Conservation (phyloP, 179 eudicot genomes). For the Gypsophila paniculata region DNA sequence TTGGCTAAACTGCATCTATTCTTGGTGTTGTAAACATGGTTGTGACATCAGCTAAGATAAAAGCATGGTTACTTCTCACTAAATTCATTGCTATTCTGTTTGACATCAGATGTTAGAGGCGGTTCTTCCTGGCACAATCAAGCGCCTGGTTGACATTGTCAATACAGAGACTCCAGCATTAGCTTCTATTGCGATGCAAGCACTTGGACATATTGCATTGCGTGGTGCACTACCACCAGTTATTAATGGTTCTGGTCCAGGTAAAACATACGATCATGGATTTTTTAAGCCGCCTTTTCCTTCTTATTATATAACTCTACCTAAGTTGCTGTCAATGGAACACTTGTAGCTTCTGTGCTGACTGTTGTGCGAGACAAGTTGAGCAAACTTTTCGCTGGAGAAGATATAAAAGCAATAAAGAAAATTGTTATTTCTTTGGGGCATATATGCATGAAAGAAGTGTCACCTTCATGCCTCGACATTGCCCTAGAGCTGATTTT, state of each 20-base stretch:
- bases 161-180: slow-evolving; percentile 61
- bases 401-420: slow-evolving; percentile 80
- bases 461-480: slow-evolving; percentile 50
- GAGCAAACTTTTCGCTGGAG: slow-evolving; percentile 65
- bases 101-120: slow-evolving; percentile 49
- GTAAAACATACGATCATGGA: slow-evolving; percentile 30
- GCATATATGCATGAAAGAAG: slow-evolving; percentile 72
- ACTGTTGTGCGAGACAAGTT: slow-evolving; percentile 56
- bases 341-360: slow-evolving; percentile 56
- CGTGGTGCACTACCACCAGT: slow-evolving; percentile 55
- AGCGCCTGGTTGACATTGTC: slow-evolving; percentile 65
- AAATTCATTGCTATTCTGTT: slow-evolving; percentile 13
- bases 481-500: slow-evolving; percentile 71
- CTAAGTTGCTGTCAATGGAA: slow-evolving; percentile 8
- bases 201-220: slow-evolving; percentile 82
- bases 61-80: slow-evolving; percentile 8
- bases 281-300: not conserved
- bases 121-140: slow-evolving; percentile 48
- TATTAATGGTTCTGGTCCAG: slow-evolving; percentile 49
- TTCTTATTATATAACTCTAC: not conserved
- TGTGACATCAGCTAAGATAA: not conserved
- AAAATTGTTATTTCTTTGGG: slow-evolving; percentile 75
- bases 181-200: slow-evolving; percentile 91
- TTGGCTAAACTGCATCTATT: not conserved
- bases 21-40: slow-evolving; percentile 4